Evolutionary conservation across 2,329 filamentous ascomycete species (phyloP).

Genomic region (Colletotrichum falcatum): DNA sequence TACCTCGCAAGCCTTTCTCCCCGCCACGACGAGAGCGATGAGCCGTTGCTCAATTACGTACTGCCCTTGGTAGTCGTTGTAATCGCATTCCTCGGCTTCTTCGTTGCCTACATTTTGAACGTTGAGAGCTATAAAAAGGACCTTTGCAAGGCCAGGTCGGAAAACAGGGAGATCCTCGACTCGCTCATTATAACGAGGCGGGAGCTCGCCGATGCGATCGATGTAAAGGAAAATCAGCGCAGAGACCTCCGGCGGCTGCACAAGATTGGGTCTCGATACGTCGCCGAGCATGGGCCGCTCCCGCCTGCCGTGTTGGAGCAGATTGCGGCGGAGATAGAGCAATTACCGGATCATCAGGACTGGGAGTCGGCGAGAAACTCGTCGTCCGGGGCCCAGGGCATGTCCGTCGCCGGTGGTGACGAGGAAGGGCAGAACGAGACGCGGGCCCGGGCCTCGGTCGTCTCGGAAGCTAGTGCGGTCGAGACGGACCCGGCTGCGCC

Average conservation of each 20-base stretch:
- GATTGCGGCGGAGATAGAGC: background rate
- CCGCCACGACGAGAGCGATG: background rate
- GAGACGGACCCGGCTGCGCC: constrained; percentile 2
- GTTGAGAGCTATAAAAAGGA: background rate
- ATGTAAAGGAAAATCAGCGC: background rate
- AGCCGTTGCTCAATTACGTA: background rate
- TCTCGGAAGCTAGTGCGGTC: background rate
- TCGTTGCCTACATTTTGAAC: background rate
- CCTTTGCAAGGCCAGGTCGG: background rate
- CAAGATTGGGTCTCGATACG: too few species aligned
- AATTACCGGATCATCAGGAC: too few species aligned
- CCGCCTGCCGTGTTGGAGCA: background rate
- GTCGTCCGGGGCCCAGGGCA: background rate
- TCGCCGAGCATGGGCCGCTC: background rate
- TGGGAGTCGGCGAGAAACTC: background rate
- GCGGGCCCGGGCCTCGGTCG: background rate
- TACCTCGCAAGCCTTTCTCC: background rate
- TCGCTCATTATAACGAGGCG: background rate
- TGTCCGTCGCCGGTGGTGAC: background rate
- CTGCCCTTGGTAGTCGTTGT: background rate
- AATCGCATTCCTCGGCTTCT: background rate
- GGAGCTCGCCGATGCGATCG: background rate
- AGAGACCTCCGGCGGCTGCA: background rate
- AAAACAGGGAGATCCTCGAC: background rate
- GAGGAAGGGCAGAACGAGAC: background rate